Base-by-base conservation (phyloP, 108 stramenopile species). In the Chaetoceros muelleri region DNA sequence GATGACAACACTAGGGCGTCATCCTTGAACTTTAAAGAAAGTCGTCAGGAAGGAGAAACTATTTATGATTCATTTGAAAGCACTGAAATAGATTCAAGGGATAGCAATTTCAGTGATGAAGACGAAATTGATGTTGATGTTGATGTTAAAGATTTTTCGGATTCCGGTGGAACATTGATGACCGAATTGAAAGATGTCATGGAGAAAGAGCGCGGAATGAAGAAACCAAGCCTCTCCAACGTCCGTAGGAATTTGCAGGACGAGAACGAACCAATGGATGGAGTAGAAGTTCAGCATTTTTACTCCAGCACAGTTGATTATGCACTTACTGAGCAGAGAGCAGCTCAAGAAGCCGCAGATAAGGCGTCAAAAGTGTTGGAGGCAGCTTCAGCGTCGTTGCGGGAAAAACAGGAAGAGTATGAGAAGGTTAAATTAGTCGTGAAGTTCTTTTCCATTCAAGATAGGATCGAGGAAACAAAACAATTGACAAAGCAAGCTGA, bases 371-470 rank as follows among this genome's bases (percentile, higher is more conserved):
- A 62, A 59, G 30, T 49, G 0, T 48, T 82, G 46, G 79, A 80
- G 52, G 55, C 60, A 21, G 84, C 84, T 20, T 68, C 82, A 2
- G 62, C 69, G 13, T 69, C 77, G 44, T 84, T 82, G 21, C 67
- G 78, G 19, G 54, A 62, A 1, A 76, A 78, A 61, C 80, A 75
- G 45, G 84, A 86, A 74, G 66, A 82, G 61, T 81, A 80, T 1
- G 70, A 76, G 25, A 66, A 60, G 29, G 81, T 81, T 2, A 58
- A 73, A 17, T 49, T 49, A 3, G 58, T 84, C 29, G 70, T 85
- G 22, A 67, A 62, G 23, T 40, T 10, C 13, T 40, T 5, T 13
- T 69, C 72, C 22, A 72, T 90, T 0, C 72, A 56, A 30, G 72
- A 76, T 18, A 46, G 84, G 46, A 46, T 82, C 27, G 54, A 69